These are phyloP conservation scores for Carex arenaria DNA, from an alignment of 202 grass and related monocot species.

Conservation along the genomic window DNA sequence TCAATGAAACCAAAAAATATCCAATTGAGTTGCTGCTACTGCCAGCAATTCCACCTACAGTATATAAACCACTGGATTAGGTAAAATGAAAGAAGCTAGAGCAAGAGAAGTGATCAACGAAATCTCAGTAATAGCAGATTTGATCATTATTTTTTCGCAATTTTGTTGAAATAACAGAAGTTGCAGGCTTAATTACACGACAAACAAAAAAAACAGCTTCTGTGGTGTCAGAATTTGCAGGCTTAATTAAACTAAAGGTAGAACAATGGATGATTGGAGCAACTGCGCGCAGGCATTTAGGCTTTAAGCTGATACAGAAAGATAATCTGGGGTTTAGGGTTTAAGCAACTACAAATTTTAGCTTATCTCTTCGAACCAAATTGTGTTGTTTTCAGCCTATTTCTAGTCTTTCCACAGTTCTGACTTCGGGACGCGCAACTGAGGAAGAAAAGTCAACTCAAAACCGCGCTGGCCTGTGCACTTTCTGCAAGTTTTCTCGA, in stretches of 20 bases:
- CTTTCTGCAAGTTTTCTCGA: too few relatives aligned
- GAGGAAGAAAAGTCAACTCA: too few relatives aligned
- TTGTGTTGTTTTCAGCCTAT: not conserved
- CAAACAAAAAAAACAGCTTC: not conserved
- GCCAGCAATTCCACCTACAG: not conserved
- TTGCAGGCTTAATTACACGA: not conserved
- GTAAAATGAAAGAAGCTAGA: not conserved
- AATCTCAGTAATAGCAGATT: not conserved
- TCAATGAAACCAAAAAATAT: slow-evolving; percentile 22
- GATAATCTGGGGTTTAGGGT: not conserved
- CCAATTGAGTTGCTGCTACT: not conserved
- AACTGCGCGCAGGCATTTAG: not conserved
- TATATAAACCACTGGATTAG: not conserved
- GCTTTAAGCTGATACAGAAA: not conserved
- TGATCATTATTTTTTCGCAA: not conserved
- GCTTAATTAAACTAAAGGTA: not conserved
- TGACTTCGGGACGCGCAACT: not conserved
- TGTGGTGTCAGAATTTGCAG: too few relatives aligned
- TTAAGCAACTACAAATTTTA: not conserved
- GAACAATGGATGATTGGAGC: not conserved
- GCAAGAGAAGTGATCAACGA: not conserved
- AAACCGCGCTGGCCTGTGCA: too few relatives aligned
- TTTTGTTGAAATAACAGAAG: not conserved
- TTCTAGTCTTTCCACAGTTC: not conserved
- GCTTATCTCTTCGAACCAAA: not conserved